phyloP scores from a whole-genome alignment of 2,329 filamentous ascomycete genomes.

The Paecilomyces variotii region DNA sequence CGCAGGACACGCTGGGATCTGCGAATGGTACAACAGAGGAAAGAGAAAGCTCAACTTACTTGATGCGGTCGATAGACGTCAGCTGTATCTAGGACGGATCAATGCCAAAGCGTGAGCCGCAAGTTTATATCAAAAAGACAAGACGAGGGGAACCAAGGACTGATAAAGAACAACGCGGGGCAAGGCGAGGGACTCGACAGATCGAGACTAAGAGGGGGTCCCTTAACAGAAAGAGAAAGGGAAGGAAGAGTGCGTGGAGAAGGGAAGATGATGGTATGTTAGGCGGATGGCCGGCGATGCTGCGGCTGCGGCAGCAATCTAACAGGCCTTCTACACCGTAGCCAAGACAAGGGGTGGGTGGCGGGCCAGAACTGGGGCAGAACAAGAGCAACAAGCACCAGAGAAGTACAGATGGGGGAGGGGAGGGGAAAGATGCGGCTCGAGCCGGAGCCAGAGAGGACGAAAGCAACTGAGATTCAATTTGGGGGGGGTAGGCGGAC shows the following conservation, averaged over 20 bases:
- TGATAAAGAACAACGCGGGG: constrained; percentile 1
- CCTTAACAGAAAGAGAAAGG: constrained; percentile 4
- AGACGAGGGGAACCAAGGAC: constrained; percentile 1
- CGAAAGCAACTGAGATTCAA: background rate
- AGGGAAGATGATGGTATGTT: constrained; percentile 5
- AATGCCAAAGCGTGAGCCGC: constrained; percentile 10
- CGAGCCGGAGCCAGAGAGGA: background rate
- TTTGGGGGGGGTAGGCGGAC: constrained; percentile 9
- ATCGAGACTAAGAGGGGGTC: constrained; percentile 8
- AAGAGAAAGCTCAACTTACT: constrained; percentile 29
- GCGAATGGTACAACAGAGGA: constrained; percentile 1
- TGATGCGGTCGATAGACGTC: constrained; percentile 41
- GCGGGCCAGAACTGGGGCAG: constrained; percentile 8
- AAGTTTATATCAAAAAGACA: constrained; percentile 5
- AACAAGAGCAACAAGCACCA: constrained; percentile 2
- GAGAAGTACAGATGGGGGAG: background rate
- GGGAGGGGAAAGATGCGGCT: constrained; percentile 8
- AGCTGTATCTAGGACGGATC: constrained; percentile 23
- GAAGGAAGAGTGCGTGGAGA: constrained; percentile 9
- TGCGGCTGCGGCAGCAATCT: constrained; percentile 2
- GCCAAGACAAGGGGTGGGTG: constrained; percentile 16
- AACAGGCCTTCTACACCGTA: constrained; percentile 8
- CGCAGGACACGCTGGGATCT: background rate
- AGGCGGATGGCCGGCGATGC: constrained; percentile 1
- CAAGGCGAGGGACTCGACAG: background rate